Percentiles rank a stretch among this genome's conserved stretches.
Evolutionary conservation across 805 yeast species (phyloP).

Genomic region (Yarrowia osloensis): DNA sequence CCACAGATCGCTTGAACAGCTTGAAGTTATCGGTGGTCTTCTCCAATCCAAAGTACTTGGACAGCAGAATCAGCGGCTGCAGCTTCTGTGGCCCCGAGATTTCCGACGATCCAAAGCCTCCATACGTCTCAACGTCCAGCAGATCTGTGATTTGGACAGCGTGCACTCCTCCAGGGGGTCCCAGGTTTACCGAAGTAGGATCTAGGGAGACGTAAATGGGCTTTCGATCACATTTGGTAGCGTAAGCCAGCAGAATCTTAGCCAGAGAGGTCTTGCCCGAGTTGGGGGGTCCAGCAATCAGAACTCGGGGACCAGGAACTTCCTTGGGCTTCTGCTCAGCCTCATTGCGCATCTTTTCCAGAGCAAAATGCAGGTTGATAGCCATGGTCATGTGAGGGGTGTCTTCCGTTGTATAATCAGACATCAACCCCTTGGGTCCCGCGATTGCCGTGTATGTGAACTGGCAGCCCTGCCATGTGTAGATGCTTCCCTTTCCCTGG

Average conservation of each 20-base stretch:
- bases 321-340: slow-evolving; percentile 29
- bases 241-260: slow-evolving; percentile 72
- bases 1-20: slow-evolving; percentile 53
- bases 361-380: slow-evolving; percentile 70
- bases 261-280: slow-evolving; percentile 80
- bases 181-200: slow-evolving; percentile 68
- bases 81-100: slow-evolving; percentile 50
- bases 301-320: slow-evolving; percentile 51
- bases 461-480: slow-evolving; percentile 65
- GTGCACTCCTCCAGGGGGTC: slow-evolving; percentile 79
- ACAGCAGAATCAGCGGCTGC: slow-evolving; percentile 89
- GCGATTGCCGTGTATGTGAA: slow-evolving; percentile 50
- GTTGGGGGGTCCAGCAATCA: slow-evolving; percentile 70
- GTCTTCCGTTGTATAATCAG: slow-evolving; percentile 70
- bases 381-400: slow-evolving; percentile 60
- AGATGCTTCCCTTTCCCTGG: slow-evolving; percentile 57
- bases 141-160: slow-evolving; percentile 83
- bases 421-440: slow-evolving; percentile 32
- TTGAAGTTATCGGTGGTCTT: slow-evolving; percentile 57
- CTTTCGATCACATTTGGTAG: slow-evolving; percentile 63
- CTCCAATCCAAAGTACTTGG: slow-evolving; percentile 75
- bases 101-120: slow-evolving; percentile 77
- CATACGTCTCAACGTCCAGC: slow-evolving; percentile 67
- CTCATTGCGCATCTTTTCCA: slow-evolving; percentile 56
- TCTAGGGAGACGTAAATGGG: slow-evolving; percentile 81